Evolutionary conservation across 108 stramenopile genomes (phyloP).

Genomic region (Ochromonas danica): DNA sequence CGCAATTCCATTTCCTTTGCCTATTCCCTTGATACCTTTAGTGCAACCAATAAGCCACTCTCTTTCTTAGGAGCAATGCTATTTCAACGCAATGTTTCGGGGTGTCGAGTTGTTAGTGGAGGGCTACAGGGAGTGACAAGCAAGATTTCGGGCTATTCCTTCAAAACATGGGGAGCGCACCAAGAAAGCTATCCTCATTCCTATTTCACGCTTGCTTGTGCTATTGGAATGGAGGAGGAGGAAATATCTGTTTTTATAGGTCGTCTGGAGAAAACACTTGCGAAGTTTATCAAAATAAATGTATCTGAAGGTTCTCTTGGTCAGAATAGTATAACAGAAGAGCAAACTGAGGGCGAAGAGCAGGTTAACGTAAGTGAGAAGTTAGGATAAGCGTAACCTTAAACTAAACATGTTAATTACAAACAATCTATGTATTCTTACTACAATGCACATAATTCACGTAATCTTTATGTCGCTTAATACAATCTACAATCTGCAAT

Average conservation of each 20-base stretch:
- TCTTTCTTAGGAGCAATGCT: conserved; percentile 94
- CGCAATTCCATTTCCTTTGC: conserved; percentile 93
- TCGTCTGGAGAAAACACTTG: conserved; percentile 25
- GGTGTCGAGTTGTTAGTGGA: conserved; percentile 63
- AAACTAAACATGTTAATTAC: too few species aligned
- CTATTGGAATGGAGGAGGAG: conserved; percentile 27
- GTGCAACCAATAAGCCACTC: conserved; percentile 50
- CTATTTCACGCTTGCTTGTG: conserved; percentile 45
- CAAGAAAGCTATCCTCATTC: conserved; percentile 3
- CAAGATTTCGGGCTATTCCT: conserved; percentile 27
- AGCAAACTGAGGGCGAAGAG: too few species aligned
- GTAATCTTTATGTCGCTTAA: too few species aligned
- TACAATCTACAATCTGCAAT: too few species aligned
- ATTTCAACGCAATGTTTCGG: conserved; percentile 91
- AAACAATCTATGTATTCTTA: too few species aligned
- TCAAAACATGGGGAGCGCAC: conserved; percentile 38
- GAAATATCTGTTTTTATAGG: conserved; percentile 30
- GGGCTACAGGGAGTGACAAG: too few species aligned
- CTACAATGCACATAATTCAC: too few species aligned
- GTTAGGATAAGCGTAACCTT: too few species aligned
- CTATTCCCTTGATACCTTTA: conserved; percentile 74
- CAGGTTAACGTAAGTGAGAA: too few species aligned
- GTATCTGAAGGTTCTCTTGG: too few species aligned
- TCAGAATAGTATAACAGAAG: too few species aligned
- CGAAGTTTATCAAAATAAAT: too few species aligned